Conservation (phyloP, 2,329 filamentous ascomycete species). For the Fusarium nematophilum region DNA sequence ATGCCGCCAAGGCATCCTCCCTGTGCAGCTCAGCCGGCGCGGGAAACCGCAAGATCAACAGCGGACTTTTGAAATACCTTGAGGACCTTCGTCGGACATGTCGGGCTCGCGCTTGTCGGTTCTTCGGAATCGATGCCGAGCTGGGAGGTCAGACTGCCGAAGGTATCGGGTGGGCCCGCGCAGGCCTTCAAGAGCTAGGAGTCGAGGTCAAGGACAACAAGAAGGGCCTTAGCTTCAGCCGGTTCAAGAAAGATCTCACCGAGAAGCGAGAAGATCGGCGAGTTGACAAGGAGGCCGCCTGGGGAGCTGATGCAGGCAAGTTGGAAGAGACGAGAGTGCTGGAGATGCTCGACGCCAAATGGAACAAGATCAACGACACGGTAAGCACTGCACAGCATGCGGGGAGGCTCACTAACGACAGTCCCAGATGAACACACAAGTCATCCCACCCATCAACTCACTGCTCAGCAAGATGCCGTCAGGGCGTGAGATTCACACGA, state of each 20-base stretch:
- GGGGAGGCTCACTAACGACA: slow-evolving; percentile 9
- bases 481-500: slow-evolving; percentile 84
- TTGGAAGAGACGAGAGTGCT: slow-evolving; percentile 87
- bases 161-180: slow-evolving; percentile 87
- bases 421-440: slow-evolving; percentile 79
- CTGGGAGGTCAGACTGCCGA: slow-evolving; percentile 82
- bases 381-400: slow-evolving; percentile 59
- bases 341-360: slow-evolving; percentile 88
- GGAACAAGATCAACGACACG: slow-evolving; percentile 93
- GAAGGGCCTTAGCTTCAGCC: slow-evolving; percentile 68
- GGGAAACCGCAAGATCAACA: slow-evolving; percentile 65
- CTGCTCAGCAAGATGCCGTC: slow-evolving; percentile 85
- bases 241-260: slow-evolving; percentile 77
- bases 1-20: slow-evolving; percentile 78
- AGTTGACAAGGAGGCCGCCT: slow-evolving; percentile 77
- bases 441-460: slow-evolving; percentile 76
- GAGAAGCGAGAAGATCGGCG: slow-evolving; percentile 84
- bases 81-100: slow-evolving; percentile 80
- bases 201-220: slow-evolving; percentile 64
- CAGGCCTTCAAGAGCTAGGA: slow-evolving; percentile 80
- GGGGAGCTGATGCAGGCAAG: slow-evolving; percentile 87
- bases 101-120: slow-evolving; percentile 86
- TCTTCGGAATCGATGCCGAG: slow-evolving; percentile 92
- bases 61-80: slow-evolving; percentile 77
- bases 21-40: slow-evolving; percentile 56